Evolutionary conservation across 2,329 filamentous ascomycete species (phyloP), one percentile per base, ranked within the genome.

Genomic region (Pestalotiopsis sp.): DNA sequence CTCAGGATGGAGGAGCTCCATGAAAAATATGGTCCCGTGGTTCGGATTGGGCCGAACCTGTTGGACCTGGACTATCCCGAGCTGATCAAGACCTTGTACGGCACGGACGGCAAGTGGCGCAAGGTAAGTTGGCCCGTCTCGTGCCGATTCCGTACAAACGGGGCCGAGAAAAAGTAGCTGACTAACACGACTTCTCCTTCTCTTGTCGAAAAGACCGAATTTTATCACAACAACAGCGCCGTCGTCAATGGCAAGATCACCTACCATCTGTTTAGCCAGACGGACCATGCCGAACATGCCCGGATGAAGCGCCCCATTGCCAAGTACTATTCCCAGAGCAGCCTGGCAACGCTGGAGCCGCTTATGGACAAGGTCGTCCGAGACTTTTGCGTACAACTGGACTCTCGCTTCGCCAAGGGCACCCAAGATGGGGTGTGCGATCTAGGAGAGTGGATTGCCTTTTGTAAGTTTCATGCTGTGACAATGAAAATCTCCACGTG

Each of bases 21-120:
- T 67, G 73, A 78, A n/a, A 76, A 77, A 61, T 77, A 81, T 68
- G 79, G 79, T 1, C 78, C 79, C 1, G 72, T 79, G 56, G 75
- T 81, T 22, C 77, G 79, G 14, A 77, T 80, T 52, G 79, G 75
- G 1, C 80, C 79, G 6, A 77, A 78, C 44, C 62, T 73, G 14
- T 35, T 78, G 0, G 73, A 75, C 30, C 67, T 78, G 2, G 73
- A 76, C 65, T 58, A 71, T 3, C 75, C 75, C 10, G 71, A 72
- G 39, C 65, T 78, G 63, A 69, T 76, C 68, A 77, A 77, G 66
- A 75, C 75, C 2, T 69, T 80, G 22, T 81, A 80, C 68, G 73
- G 72, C 68, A 75, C 75, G 22, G 74, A 79, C 62, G 74, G 72
- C 6, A 75, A 76, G 67, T 79, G 69, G 77, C 26, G 64, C 40